Conservation (phyloP, 768 basidiomycete genomes). For the Chalciporus chontae region DNA sequence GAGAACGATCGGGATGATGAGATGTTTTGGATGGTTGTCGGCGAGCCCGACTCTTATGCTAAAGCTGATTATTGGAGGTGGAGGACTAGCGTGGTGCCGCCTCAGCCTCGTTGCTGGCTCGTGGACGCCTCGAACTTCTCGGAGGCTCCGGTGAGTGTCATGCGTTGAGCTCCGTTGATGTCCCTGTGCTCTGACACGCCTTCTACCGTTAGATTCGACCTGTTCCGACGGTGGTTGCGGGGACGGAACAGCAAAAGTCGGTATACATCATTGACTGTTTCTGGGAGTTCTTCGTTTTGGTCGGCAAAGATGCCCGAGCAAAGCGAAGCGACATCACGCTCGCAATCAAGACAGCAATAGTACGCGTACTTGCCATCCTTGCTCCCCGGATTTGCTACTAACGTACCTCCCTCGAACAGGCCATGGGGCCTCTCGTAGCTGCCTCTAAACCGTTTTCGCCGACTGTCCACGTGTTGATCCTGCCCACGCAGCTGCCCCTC, state of each 20-base stretch:
- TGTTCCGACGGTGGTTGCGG: constrained; percentile 42
- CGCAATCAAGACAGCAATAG: constrained; percentile 56
- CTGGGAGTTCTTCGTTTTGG: constrained; percentile 77
- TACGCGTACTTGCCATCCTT: constrained; percentile 25
- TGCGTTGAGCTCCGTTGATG: background rate
- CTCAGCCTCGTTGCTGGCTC: constrained; percentile 58
- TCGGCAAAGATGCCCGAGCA: constrained; percentile 63
- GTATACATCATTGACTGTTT: constrained; percentile 72
- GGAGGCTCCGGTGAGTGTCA: constrained; percentile 40
- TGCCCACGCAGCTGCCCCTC: constrained; percentile 71
- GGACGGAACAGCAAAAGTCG: constrained; percentile 36
- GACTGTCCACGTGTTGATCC: constrained; percentile 65
- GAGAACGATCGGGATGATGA: constrained; percentile 61
- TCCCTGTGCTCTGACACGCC: constrained; percentile 2
- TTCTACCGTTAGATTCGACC: constrained; percentile 39
- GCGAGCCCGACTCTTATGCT: constrained; percentile 64
- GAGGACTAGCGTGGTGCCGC: constrained; percentile 41
- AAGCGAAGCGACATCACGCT: constrained; percentile 57
- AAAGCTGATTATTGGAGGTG: constrained; percentile 83
- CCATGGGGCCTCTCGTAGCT: constrained; percentile 50
- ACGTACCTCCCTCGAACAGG: constrained; percentile 34
- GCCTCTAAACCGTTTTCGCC: constrained; percentile 63
- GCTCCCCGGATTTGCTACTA: background rate
- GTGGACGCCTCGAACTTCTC: constrained; percentile 41
- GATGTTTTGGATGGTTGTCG: constrained; percentile 85